These are phyloP conservation scores for Naganishia kalamii DNA, from an alignment of 768 basidiomycete genomes.

Conservation along the genomic window DNA sequence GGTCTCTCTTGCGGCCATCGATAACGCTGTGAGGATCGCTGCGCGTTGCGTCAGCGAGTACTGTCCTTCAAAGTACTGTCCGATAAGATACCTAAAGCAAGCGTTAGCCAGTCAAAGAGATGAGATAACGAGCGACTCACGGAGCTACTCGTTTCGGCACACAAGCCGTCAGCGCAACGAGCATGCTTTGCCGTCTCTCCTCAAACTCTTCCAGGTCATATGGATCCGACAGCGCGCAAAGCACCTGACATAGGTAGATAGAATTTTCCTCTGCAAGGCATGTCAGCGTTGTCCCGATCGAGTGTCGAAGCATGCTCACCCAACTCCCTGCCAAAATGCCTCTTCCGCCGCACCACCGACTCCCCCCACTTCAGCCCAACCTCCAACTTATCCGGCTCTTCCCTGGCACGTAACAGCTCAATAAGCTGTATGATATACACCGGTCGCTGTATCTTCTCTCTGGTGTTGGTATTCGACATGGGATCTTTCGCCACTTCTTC, in stretches of 20 bases:
- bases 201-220: constrained; percentile 78
- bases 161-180: constrained; percentile 74
- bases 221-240: constrained; percentile 71
- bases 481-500: constrained; percentile 82
- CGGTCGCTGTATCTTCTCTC: constrained; percentile 61
- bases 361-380: constrained; percentile 75
- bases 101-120: background rate
- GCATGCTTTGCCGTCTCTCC: constrained; percentile 63
- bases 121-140: constrained; percentile 53
- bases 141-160: constrained; percentile 70
- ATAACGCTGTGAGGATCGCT: constrained; percentile 76
- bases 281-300: constrained; percentile 1
- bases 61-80: constrained; percentile 89
- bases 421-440: constrained; percentile 85
- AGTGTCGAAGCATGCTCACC: constrained; percentile 52
- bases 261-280: constrained; percentile 72
- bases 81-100: constrained; percentile 62
- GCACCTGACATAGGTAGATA: constrained; percentile 65
- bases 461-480: constrained; percentile 59
- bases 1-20: constrained; percentile 76
- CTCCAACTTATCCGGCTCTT: constrained; percentile 67
- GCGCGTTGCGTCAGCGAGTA: constrained; percentile 82
- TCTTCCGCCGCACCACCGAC: constrained; percentile 74
- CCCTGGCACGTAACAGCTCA: constrained; percentile 62
- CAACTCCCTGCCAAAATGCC: constrained; percentile 77